Evolutionary conservation across 257 asterid genomes (phyloP).

Genomic region (Lycium barbarum): DNA sequence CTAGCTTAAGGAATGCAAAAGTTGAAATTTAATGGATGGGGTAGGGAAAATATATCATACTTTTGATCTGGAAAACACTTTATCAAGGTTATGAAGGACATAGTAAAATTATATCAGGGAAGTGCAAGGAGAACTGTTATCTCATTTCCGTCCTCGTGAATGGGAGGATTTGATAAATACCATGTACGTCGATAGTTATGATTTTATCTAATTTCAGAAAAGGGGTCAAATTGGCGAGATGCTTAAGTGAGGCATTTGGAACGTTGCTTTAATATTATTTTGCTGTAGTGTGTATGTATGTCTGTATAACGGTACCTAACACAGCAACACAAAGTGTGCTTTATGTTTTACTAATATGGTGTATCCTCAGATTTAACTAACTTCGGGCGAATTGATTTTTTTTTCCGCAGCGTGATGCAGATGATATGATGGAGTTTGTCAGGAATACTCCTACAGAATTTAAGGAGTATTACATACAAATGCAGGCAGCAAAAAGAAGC

Average conservation of each 20-base stretch:
- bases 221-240: neutral
- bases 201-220: neutral
- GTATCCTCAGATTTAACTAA: conserved; percentile 22
- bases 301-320: neutral
- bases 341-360: neutral
- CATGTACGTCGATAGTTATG: neutral
- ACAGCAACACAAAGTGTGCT: neutral
- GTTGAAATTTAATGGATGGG: neutral
- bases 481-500: conserved; percentile 99
- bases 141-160: neutral
- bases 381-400: neutral
- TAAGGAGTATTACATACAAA: conserved; percentile 93
- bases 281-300: neutral
- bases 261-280: neutral
- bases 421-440: conserved; percentile 81
- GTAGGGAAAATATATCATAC: conserved; percentile 5
- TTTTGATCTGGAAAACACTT: conserved; percentile 16
- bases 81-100: conserved; percentile 2
- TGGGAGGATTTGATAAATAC: neutral
- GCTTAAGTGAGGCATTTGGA: conserved; percentile 4
- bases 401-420: conserved; percentile 81
- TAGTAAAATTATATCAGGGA: neutral
- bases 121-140: neutral
- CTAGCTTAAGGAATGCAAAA: conserved; percentile 1
- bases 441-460: conserved; percentile 77